Percentiles rank a stretch among this genome's conserved stretches.
These are phyloP conservation scores for Solanum pimpinellifolium DNA, from an alignment of 257 asterid genomes.

Conservation along the genomic window DNA sequence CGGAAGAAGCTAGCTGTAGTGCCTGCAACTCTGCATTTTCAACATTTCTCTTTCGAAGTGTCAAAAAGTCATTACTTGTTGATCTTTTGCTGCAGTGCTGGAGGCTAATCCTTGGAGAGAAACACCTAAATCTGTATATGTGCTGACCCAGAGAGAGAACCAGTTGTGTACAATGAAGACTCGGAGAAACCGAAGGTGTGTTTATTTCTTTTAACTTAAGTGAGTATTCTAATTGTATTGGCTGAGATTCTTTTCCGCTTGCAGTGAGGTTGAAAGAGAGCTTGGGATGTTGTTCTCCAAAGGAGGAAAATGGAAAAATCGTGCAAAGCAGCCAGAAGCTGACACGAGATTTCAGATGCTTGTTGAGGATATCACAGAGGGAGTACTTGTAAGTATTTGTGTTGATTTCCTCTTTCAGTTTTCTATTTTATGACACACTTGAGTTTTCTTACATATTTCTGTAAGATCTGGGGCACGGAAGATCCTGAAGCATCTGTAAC, in stretches of 20 bases:
- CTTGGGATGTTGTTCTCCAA: conserved; percentile 73
- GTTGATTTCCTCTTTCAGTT: background rate
- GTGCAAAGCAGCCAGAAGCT: conserved; percentile 44
- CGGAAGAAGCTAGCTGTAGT: background rate
- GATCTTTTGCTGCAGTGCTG: conserved; percentile 40
- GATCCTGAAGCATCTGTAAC: background rate
- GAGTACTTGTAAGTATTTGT: conserved; percentile 64
- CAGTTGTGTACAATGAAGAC: conserved; percentile 92
- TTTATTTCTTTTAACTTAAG: background rate
- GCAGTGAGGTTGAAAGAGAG: conserved; percentile 92
- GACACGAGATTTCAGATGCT: conserved; percentile 74
- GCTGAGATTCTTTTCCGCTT: conserved; percentile 11
- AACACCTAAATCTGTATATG: conserved; percentile 76
- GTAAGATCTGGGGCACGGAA: background rate
- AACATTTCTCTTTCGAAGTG: background rate
- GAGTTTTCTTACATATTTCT: background rate
- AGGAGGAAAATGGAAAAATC: conserved; percentile 48
- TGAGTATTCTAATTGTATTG: background rate
- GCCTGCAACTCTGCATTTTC: background rate
- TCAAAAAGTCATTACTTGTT: background rate
- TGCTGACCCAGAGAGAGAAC: conserved; percentile 81
- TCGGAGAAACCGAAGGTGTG: conserved; percentile 68
- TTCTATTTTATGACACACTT: background rate
- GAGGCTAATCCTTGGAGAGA: conserved; percentile 97
- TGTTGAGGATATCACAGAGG: conserved; percentile 85